Percentiles rank a stretch among this genome's conserved stretches.
phyloP scores from a whole-genome alignment of 2,329 filamentous ascomycete genomes.

The Phymatotrichopsis omnivora region DNA sequence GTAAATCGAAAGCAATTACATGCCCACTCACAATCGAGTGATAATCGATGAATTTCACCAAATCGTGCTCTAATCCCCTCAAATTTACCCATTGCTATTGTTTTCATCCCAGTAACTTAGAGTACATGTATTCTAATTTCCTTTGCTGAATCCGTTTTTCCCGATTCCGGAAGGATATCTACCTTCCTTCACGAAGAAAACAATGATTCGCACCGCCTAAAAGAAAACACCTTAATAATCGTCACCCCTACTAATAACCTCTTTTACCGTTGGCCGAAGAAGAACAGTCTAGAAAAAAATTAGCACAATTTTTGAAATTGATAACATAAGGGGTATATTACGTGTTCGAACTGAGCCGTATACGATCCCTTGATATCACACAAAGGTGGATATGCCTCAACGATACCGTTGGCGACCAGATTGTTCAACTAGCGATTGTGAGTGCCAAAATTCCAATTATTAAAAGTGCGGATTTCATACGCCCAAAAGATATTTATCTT shows the following conservation, averaged over 20 bases:
- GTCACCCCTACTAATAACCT: conserved; percentile 75
- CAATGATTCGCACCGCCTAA: too few species aligned
- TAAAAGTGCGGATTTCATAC: conserved; percentile 44
- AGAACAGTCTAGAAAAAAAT: conserved; percentile 53
- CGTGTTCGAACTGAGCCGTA: conserved; percentile 89
- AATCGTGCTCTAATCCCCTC: too few species aligned
- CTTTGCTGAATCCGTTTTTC: too few species aligned
- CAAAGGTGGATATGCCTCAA: conserved; percentile 82
- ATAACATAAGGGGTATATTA: conserved; percentile 42
- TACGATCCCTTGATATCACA: conserved; percentile 90
- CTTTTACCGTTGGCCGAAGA: conserved; percentile 70
- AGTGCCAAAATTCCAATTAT: too few species aligned
- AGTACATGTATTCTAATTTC: too few species aligned
- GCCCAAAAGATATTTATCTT: conserved; percentile 86
- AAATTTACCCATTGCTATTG: too few species aligned
- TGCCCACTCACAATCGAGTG: too few species aligned
- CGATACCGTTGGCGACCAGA: conserved; percentile 69
- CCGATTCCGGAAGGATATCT: too few species aligned
- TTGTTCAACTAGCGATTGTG: conserved; percentile 59
- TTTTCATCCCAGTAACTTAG: too few species aligned
- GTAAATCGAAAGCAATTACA: too few species aligned
- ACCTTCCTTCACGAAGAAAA: too few species aligned
- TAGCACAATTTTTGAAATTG: conserved; percentile 18
- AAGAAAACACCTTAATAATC: conserved; percentile 69
- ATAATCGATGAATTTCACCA: too few species aligned